These are phyloP conservation scores for Phytophthora sansomeana DNA, from an alignment of 352 stramenopile species.

Conservation along the genomic window DNA sequence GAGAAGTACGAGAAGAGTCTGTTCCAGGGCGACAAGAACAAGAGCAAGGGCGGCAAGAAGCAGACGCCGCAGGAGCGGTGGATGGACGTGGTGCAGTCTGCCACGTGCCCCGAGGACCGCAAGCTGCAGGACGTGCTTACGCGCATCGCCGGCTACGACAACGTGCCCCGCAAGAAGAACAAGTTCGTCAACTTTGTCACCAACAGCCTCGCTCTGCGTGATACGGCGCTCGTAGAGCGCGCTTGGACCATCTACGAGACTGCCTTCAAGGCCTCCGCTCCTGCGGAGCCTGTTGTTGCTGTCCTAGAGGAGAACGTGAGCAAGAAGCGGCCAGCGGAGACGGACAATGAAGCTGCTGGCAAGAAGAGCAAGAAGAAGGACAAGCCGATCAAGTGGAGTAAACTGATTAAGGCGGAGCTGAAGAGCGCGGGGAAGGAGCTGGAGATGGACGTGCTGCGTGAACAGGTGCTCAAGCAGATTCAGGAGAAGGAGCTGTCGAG, in stretches of 20 bases:
- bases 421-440: conserved; percentile 62
- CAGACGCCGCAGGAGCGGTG: conserved; percentile 91
- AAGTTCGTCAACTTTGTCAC: conserved; percentile 95
- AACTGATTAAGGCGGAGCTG: conserved; percentile 66
- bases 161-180: conserved; percentile 93
- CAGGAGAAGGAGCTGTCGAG: conserved; percentile 49
- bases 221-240: conserved; percentile 59
- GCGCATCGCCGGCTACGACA: conserved; percentile 84
- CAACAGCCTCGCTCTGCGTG: conserved; percentile 78
- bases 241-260: conserved; percentile 81
- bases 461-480: conserved; percentile 57
- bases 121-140: conserved; percentile 77
- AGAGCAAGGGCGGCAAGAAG: conserved; percentile 62
- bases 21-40: conserved; percentile 78
- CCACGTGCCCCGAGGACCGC: conserved; percentile 53
- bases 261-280: conserved; percentile 58
- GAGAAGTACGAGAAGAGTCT: conserved; percentile 94
- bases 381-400: conserved; percentile 74
- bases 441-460: conserved; percentile 58
- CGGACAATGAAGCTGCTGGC: conserved; percentile 26
- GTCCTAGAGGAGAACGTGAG: conserved; percentile 13
- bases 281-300: conserved; percentile 8
- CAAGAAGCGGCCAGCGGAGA: conserved; percentile 59
- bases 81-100: conserved; percentile 77
- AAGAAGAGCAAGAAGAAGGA: conserved; percentile 65